These are phyloP conservation scores for Fusarium buharicum DNA, from an alignment of 2,329 filamentous ascomycete genomes.

Conservation along the genomic window DNA sequence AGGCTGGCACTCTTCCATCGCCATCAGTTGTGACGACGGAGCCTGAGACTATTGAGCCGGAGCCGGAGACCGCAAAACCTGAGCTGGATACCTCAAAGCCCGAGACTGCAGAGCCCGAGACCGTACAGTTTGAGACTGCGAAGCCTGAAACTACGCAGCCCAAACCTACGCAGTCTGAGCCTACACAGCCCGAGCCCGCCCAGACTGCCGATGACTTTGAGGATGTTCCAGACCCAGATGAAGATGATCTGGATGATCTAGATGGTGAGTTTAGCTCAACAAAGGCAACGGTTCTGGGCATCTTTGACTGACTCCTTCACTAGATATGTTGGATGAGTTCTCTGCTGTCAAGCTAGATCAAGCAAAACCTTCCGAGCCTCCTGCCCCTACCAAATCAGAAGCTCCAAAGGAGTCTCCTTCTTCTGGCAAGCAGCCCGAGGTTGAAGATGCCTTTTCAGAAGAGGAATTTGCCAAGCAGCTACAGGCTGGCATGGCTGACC, in stretches of 20 bases:
- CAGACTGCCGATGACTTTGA: constrained; percentile 48
- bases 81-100: too few relatives aligned
- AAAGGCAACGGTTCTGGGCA: background rate
- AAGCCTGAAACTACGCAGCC: too few relatives aligned
- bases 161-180: too few relatives aligned
- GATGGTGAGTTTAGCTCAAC: constrained; percentile 70
- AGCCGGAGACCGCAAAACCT: too few relatives aligned
- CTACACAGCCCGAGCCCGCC: too few relatives aligned
- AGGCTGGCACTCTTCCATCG: constrained; percentile 5
- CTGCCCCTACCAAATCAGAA: constrained; percentile 46
- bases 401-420: constrained; percentile 51
- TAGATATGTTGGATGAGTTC: constrained; percentile 95
- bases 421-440: constrained; percentile 34
- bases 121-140: too few relatives aligned
- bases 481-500: constrained; percentile 87
- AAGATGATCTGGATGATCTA: constrained; percentile 90
- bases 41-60: too few relatives aligned
- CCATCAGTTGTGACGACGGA: constrained; percentile 3
- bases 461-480: constrained; percentile 86
- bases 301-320: constrained; percentile 15
- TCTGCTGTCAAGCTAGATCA: constrained; percentile 67
- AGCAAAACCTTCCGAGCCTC: constrained; percentile 41
- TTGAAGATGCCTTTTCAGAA: constrained; percentile 65
- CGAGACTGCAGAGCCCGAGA: too few relatives aligned
- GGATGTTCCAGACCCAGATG: constrained; percentile 86